These are phyloP conservation scores for Xylariaceae sp. DNA, from an alignment of 2,329 filamentous ascomycete genomes.

Conservation along the genomic window DNA sequence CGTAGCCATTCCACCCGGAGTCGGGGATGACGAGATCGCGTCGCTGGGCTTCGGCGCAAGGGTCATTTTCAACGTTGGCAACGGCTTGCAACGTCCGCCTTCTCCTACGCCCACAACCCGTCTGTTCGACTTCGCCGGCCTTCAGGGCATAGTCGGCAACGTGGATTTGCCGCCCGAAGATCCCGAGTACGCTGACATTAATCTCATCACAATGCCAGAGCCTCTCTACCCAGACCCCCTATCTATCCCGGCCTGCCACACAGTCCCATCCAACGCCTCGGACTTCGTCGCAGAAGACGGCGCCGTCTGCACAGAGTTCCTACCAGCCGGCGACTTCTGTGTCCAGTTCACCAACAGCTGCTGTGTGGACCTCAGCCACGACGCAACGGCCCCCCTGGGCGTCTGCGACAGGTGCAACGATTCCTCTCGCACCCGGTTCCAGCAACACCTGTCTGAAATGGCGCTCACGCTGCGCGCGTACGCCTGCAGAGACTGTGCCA, in stretches of 20 bases:
- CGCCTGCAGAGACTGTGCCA: conserved; percentile 31
- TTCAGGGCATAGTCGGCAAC: background rate
- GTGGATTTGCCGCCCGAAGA: background rate
- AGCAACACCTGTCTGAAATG: conserved; percentile 12
- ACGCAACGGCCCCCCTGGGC: background rate
- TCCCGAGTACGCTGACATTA: background rate
- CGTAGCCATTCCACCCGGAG: background rate
- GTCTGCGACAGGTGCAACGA: conserved; percentile 29
- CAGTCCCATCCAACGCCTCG: background rate
- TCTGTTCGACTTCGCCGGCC: background rate
- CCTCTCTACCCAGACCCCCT: background rate
- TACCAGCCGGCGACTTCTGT: background rate
- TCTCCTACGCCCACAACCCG: background rate
- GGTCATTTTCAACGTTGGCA: background rate
- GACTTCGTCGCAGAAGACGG: background rate
- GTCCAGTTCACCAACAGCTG: background rate
- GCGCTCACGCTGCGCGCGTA: conserved; percentile 28
- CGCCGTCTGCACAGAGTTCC: background rate
- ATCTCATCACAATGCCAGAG: background rate
- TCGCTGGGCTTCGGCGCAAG: background rate
- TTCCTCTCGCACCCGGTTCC: conserved; percentile 19
- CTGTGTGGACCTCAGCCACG: conserved; percentile 24
- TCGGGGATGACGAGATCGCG: background rate
- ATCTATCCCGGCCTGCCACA: background rate
- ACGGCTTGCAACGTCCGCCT: background rate